Evolutionary conservation across 345 rosid species (phyloP).

Genomic region (Salix udensis): DNA sequence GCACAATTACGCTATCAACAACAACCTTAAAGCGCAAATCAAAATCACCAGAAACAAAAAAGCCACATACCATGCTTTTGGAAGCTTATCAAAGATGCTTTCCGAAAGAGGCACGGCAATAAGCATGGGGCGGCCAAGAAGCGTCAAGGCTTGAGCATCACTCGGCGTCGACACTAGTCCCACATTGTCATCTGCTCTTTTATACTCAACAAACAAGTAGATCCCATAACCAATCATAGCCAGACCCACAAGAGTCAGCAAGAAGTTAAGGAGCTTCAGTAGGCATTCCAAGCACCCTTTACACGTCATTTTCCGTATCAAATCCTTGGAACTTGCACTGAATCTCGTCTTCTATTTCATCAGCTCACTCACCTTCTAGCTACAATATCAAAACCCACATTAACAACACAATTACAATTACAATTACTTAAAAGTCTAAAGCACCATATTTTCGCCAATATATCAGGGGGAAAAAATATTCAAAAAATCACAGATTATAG

Average conservation of each 20-base stretch:
- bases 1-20: not conserved
- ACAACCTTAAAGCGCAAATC: not conserved
- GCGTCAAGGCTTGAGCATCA: slow-evolving; percentile 29
- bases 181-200: slow-evolving; percentile 33
- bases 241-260: slow-evolving; percentile 71
- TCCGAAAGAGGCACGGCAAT: slow-evolving; percentile 56
- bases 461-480: not conserved
- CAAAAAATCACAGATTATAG: not conserved
- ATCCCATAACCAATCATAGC: slow-evolving; percentile 93
- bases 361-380: slow-evolving; percentile 8
- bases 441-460: not conserved
- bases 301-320: slow-evolving; percentile 58
- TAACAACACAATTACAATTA: not conserved
- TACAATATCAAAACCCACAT: slow-evolving; percentile 7
- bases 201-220: slow-evolving; percentile 80
- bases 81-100: slow-evolving; percentile 53
- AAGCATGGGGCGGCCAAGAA: slow-evolving; percentile 85
- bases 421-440: not conserved
- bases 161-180: slow-evolving; percentile 22
- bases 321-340: not conserved
- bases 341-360: not conserved
- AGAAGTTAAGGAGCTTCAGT: slow-evolving; percentile 75
- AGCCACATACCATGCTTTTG: slow-evolving; percentile 78
- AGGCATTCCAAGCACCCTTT: slow-evolving; percentile 77
- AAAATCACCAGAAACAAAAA: not conserved